Percentiles rank a stretch among this genome's conserved stretches.
These are phyloP conservation scores for Sporisorium scitamineum DNA, from an alignment of 1,284 basidiomycete genomes.

Conservation along the genomic window DNA sequence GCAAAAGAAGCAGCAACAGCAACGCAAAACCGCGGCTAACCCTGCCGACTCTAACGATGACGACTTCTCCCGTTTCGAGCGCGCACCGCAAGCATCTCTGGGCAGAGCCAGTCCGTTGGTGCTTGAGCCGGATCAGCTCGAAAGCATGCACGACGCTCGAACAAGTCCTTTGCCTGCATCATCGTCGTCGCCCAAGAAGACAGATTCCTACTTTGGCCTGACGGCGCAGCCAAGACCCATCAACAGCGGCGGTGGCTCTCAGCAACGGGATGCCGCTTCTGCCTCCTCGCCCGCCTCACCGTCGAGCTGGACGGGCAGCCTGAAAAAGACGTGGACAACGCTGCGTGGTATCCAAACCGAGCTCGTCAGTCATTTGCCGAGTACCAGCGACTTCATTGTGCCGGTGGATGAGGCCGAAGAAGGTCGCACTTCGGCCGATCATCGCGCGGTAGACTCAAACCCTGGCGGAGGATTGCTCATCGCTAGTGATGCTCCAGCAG, in stretches of 20 bases:
- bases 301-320: slow-evolving; percentile 52
- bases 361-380: slow-evolving; percentile 50
- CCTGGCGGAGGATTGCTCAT: slow-evolving; percentile 41
- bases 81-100: slow-evolving; percentile 37
- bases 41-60: slow-evolving; percentile 26
- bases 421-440: not conserved
- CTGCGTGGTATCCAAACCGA: slow-evolving; percentile 48
- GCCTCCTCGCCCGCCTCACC: slow-evolving; percentile 26
- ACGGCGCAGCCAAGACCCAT: slow-evolving; percentile 39
- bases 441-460: slow-evolving; percentile 20
- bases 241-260: not conserved
- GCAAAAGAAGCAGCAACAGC: slow-evolving; percentile 29
- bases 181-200: slow-evolving; percentile 7
- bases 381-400: slow-evolving; percentile 53
- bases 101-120: slow-evolving; percentile 37
- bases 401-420: slow-evolving; percentile 36
- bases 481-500: slow-evolving; percentile 20
- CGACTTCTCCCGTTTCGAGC: slow-evolving; percentile 54
- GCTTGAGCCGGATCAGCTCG: slow-evolving; percentile 53
- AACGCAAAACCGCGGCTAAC: slow-evolving; percentile 7
- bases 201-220: slow-evolving; percentile 40
- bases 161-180: slow-evolving; percentile 44
- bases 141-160: slow-evolving; percentile 54
- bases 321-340: slow-evolving; percentile 56
- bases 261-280: slow-evolving; percentile 8